Base-by-base conservation (phyloP, 2,329 filamentous ascomycete species). In the Neofusicoccum kwambonambiense region DNA sequence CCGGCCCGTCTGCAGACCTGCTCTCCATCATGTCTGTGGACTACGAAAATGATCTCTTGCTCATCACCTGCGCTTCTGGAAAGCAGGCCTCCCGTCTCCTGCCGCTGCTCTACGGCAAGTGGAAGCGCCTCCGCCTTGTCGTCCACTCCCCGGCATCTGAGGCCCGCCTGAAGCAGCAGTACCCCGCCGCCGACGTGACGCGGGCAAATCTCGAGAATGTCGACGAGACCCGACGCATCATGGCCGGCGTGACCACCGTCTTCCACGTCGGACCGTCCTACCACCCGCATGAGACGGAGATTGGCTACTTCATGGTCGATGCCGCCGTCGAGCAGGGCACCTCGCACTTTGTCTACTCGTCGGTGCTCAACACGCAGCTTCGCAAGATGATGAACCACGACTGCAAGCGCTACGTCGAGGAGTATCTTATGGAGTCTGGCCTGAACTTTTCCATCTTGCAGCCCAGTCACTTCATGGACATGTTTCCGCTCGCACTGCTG, bases 31-130 rank as follows among this genome's bases (percentile, higher is more conserved):
- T 69, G 69, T 54, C 67, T 49, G 66, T 67, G 56, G 42, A 74
- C 50, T 66, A 65, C 37, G 65, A 68, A 9, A 73, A 72, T 22
- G 74, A 78, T 47, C 49, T 78, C 41, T 67, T 80, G 34, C 72
- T 78, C 35, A 66, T 80, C 31, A 79, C 76, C 42, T 76, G 72
- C 62, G 76, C 78, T 4, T 72, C 72, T 22, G 77, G 78, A 51
- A 78, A 78, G 58, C 78, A 79, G 69, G 70, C 71, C 66, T 66
- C 69, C 7, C 67, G 68, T 2, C 70, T 80, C 34, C 71, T 80
- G 41, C 76, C 76, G 6, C 69, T 75, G 3, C 68, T 80, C 11
- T 66, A 72, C 11, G 61, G 69, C 17, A 70, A 73, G 62, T 74
- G 72, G 68, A 72, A 71, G 44, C 69, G 67, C 37, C 70, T 79